A percentile compares a stretch with the other conserved stretches of the same genome.
Conservation (phyloP, 257 asterid species). For the Pogostemon cablin region DNA sequence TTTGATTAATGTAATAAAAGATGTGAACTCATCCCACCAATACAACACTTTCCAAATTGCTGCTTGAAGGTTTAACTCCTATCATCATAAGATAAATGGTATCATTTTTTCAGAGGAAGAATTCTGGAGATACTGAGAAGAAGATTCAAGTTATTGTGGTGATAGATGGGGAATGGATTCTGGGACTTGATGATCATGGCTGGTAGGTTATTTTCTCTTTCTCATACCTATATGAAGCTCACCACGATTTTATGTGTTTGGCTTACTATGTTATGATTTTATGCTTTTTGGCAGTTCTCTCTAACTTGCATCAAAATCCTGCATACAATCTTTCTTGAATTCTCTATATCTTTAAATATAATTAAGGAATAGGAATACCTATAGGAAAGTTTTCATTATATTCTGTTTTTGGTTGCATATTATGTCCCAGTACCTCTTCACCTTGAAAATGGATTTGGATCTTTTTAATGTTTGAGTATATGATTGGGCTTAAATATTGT, state of each 20-base stretch:
- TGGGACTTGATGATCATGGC: conserved; percentile 99
- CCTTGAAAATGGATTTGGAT: not conserved
- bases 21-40: not conserved
- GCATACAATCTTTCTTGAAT: not conserved
- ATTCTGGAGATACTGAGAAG: conserved; percentile 87
- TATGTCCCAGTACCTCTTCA: not conserved
- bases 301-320: no score
- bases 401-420: conserved; percentile 88
- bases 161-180: conserved; percentile 94
- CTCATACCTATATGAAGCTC: not conserved
- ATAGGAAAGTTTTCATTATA: conserved; percentile 95
- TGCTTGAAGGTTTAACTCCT: conserved; percentile 13
- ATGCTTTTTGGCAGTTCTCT: no score
- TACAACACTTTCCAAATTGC: not conserved
- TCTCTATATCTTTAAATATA: conserved; percentile 28
- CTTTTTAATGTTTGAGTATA: not conserved
- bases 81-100: conserved; percentile 31
- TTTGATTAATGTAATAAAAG: no score
- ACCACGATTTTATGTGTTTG: not conserved
- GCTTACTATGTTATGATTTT: no score
- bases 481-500: not conserved
- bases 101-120: conserved; percentile 67
- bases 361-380: conserved; percentile 99
- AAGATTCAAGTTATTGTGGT: conserved; percentile 96
- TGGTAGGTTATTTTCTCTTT: conserved; percentile 63